Evolutionary conservation across 495 filamentous ascomycete species (phyloP).

Genomic region (Tetracladium setigerum): DNA sequence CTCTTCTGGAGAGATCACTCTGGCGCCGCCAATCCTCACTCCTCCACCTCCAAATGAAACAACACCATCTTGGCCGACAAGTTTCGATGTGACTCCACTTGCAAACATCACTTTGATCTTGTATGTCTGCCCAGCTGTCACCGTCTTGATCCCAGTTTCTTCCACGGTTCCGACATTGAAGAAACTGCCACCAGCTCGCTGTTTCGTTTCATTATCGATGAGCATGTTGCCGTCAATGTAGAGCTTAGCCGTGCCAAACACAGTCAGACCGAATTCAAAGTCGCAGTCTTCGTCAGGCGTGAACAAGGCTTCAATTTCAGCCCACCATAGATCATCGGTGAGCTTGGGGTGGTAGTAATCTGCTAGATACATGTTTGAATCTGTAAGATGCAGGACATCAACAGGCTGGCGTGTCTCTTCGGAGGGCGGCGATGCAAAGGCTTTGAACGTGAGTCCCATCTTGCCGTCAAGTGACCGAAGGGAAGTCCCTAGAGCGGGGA

Average conservation of each 20-base stretch:
- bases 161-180: slow-evolving; percentile 53
- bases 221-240: slow-evolving; percentile 58
- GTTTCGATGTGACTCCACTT: slow-evolving; percentile 52
- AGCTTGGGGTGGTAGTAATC: slow-evolving; percentile 56
- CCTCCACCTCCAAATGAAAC: slow-evolving; percentile 53
- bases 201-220: slow-evolving; percentile 56
- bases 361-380: slow-evolving; percentile 47
- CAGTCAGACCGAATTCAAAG: slow-evolving; percentile 53
- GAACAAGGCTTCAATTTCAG: slow-evolving; percentile 50
- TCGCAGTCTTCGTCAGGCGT: slow-evolving; percentile 41
- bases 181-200: slow-evolving; percentile 51
- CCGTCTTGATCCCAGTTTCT: slow-evolving; percentile 42
- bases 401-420: slow-evolving; percentile 35
- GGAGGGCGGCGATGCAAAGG: slow-evolving; percentile 46
- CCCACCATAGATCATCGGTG: slow-evolving; percentile 46
- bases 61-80: slow-evolving; percentile 35
- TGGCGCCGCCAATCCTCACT: slow-evolving; percentile 52
- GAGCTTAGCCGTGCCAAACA: slow-evolving; percentile 56
- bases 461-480: slow-evolving; percentile 38
- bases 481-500: slow-evolving; percentile 42
- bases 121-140: slow-evolving; percentile 52
- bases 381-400: slow-evolving; percentile 43
- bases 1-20: slow-evolving; percentile 44
- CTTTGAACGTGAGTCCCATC: slow-evolving; percentile 48
- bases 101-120: slow-evolving; percentile 54